Evolutionary conservation across 768 basidiomycete genomes (phyloP).

Genomic region (Tricholoma flavovirens): DNA sequence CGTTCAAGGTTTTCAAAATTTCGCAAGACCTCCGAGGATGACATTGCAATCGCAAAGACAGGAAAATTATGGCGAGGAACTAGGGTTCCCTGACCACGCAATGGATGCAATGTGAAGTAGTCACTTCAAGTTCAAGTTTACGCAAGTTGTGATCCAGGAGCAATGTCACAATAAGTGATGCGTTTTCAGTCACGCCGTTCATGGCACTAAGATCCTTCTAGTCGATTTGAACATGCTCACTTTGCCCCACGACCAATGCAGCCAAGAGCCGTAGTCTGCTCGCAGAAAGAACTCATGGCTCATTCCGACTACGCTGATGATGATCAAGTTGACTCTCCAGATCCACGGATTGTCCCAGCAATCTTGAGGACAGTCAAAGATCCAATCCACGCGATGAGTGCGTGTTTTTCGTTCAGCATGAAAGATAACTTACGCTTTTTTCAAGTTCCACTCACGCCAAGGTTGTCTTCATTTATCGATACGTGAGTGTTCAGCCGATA

Average conservation of each 20-base stretch:
- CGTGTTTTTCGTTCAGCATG: constrained; percentile 18
- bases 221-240: background rate
- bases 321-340: background rate
- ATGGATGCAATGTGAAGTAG: no score
- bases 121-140: no score
- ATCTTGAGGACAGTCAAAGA: constrained; percentile 6
- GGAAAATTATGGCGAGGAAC: no score
- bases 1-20: no score
- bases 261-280: background rate
- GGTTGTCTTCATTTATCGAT: constrained; percentile 50
- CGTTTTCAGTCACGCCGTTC: background rate
- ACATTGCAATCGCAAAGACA: no score
- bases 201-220: background rate
- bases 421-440: background rate
- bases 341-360: background rate
- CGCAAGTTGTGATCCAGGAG: no score
- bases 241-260: background rate
- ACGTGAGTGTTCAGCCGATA: constrained; percentile 41
- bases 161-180: background rate
- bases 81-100: no score
- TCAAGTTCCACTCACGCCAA: constrained; percentile 32
- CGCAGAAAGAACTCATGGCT: background rate
- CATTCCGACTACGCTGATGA: background rate
- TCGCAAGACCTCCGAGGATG: no score
- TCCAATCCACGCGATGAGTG: constrained; percentile 36